Base-by-base conservation (phyloP, 495 filamentous ascomycete genomes). In the Hypoxylon subgilvum region DNA sequence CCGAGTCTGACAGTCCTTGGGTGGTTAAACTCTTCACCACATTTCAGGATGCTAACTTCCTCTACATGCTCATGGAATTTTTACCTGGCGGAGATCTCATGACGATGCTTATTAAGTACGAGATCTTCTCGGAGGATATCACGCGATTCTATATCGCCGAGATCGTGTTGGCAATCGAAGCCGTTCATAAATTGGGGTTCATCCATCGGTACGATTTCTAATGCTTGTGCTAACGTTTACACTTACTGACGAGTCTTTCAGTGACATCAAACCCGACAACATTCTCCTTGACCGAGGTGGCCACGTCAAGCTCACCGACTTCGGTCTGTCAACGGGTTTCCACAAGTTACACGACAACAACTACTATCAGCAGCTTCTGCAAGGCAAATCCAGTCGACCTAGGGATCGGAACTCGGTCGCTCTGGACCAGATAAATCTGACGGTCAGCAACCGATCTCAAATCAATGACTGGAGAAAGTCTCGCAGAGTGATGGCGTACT, bases 51-150 rank as follows among this genome's bases (percentile, higher is more conserved):
- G 77, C 81, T 41, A 91, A 91, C 52, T 97, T 96, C 75, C 81
- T 99, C 10, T 97, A 99, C 76, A 89, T 99, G 84, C 83, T 99
- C 52, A 97, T 99, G 94, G 94, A 99, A 74, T 99, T 97, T 75
- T 82, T 97, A 65, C 94, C 94, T 10, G 94, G 94, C 69, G 94
- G 94, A 67, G 94, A 99, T 79, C 74, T 99, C 68, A 99, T 99
- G 94, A 99, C 94, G 25, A 99, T 99, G 94, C 82, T 99, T 63
- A 99, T 99, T 76, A 97, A 97, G 79, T 97, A 99, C 69, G 94
- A 99, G 72, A 96, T 99, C 66, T 99, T 99, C 75, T 95, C 91
- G 0, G 92, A 97, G 69, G 94, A 97, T 54, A 96, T 99, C 63
- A 99, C 94, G 25, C 85, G 95, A 12, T 99, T 99, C 77, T 99